Evolutionary conservation across 768 basidiomycete genomes (phyloP).

Genomic region (Nidularia sp.): DNA sequence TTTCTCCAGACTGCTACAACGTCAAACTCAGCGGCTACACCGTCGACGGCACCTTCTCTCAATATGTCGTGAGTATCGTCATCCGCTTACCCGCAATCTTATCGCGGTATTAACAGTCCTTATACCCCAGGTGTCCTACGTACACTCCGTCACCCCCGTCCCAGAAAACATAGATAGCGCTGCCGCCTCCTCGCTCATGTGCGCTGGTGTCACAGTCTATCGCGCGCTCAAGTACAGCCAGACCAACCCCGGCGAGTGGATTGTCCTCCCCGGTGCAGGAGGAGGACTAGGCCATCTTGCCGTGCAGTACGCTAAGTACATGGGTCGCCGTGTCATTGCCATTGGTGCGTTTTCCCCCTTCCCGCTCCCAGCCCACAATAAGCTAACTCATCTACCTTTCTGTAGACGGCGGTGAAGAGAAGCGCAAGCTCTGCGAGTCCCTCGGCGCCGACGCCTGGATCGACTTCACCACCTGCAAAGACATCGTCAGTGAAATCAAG

Average conservation of each 20-base stretch:
- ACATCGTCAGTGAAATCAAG: conserved; percentile 64
- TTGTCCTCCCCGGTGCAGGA: conserved; percentile 75
- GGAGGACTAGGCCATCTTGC: conserved; percentile 84
- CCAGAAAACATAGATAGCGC: conserved; percentile 64
- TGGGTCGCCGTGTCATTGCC: conserved; percentile 79
- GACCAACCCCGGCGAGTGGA: conserved; percentile 66
- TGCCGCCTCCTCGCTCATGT: conserved; percentile 72
- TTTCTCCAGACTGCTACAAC: conserved; percentile 48
- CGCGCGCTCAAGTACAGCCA: conserved; percentile 76
- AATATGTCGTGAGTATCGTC: conserved; percentile 48
- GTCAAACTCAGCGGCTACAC: conserved; percentile 66
- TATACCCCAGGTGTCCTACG: conserved; percentile 52
- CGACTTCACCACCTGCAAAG: conserved; percentile 68
- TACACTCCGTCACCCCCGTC: conserved; percentile 74
- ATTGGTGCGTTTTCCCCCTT: conserved; percentile 36
- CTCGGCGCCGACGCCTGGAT: conserved; percentile 77
- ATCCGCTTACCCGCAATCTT: not conserved
- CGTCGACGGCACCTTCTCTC: conserved; percentile 72
- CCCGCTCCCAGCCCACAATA: not conserved
- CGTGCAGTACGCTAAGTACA: conserved; percentile 74
- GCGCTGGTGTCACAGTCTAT: conserved; percentile 84
- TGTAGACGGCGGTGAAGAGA: conserved; percentile 70
- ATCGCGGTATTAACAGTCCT: not conserved
- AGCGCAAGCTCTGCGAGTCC: conserved; percentile 51
- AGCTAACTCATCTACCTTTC: not conserved